Base-by-base conservation (phyloP, 371 early-diverging fungal genomes). In the Smittium culicis region DNA sequence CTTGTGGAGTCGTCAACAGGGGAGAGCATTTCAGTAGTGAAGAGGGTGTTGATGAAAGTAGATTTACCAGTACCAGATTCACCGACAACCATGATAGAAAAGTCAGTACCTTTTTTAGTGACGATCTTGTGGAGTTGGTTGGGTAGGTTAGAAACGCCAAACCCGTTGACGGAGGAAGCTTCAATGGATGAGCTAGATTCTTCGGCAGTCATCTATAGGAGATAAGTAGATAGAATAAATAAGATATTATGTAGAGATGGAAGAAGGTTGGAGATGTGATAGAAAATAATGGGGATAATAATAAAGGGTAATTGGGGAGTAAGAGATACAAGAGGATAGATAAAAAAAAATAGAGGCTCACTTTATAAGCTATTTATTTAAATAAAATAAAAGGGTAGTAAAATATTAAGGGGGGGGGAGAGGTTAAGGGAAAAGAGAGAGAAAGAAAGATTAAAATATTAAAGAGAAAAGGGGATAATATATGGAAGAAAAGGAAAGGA, bases 51-150 rank as follows among this genome's bases (percentile, higher is more conserved):
- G 72, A 99, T 88, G 25, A 99, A 83, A 16, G 99, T 99, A 30
- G 99, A 93, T 81, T 99, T 96, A 69, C 99, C 99, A 65, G 97
- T 85, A 67, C 99, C 99, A 64, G 95, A 91, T 83, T 96, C 96
- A 88, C 98, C 99, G 67, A 94, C 94, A 31, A 96, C 94, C 91
- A 96, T 93, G 70, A 99, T 71, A 45, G 96, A 96, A 75, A 94
- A 96, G 82, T 90, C 86, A 35, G 93, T 86, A 54, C 96, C 96
- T 71, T 88, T 88, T 75, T 94, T 88, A 67, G 91, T 91, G 64
- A 92, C 92, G 79, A 93, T 95, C 81, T 91, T 90, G 77, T 96
- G 96, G 67, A 89, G 82, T 79, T 98, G 97, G 83, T 98, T 97
- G 61, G 99, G 99, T 70, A 99, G 82, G 82, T 96, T 95, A 76